Evolutionary conservation across 1,284 basidiomycete species (phyloP).

Genomic region (Boletus semigastroideus): DNA sequence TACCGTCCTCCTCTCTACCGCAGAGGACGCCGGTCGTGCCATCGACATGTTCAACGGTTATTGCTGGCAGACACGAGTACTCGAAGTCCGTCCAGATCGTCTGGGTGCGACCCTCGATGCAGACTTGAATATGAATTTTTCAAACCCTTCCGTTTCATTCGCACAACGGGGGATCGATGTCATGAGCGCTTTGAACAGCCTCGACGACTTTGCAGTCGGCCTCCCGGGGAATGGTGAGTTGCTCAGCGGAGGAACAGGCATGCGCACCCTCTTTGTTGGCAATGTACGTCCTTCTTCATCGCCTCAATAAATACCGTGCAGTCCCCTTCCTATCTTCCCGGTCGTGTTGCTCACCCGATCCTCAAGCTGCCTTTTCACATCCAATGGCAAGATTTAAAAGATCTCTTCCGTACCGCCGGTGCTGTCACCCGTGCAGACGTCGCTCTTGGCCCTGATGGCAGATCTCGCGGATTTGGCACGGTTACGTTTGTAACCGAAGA

Average conservation of each 20-base stretch:
- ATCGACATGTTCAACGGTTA: conserved; percentile 91
- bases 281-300: conserved; percentile 46
- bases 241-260: conserved; percentile 32
- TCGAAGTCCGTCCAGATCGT: conserved; percentile 86
- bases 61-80: conserved; percentile 87
- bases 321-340: neutral
- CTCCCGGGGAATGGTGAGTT: conserved; percentile 23
- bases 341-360: conserved; percentile 22
- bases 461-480: conserved; percentile 91
- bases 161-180: conserved; percentile 19
- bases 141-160: conserved; percentile 15
- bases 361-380: conserved; percentile 89
- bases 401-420: conserved; percentile 92
- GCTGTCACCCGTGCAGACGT: conserved; percentile 94
- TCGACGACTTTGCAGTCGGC: conserved; percentile 21
- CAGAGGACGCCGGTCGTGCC: conserved; percentile 89
- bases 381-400: conserved; percentile 99
- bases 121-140: conserved; percentile 19
- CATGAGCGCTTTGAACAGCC: conserved; percentile 10
- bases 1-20: conserved; percentile 87
- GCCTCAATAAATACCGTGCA: conserved; percentile 4
- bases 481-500: conserved; percentile 91
- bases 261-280: conserved; percentile 71
- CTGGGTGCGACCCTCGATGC: conserved; percentile 40
- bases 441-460: conserved; percentile 89